Evolutionary conservation across 2,329 filamentous ascomycete species (phyloP), one percentile per base, ranked within the genome.

Genomic region (Lecanoromycetidae sp.): DNA sequence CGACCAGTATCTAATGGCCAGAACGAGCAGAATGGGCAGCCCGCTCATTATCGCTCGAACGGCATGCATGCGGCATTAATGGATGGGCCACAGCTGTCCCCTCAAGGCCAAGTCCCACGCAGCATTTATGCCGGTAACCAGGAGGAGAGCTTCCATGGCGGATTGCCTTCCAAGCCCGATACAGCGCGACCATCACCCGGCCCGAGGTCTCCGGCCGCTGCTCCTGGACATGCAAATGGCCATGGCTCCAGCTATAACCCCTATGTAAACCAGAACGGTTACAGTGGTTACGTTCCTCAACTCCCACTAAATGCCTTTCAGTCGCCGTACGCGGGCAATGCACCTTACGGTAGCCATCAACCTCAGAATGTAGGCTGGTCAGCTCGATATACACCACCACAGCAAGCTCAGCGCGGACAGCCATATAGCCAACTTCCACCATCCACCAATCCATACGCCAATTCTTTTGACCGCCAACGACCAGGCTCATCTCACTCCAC

Each of bases 51-150:
- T n/a, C n/a, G n/a, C n/a, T n/a, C n/a, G n/a, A n/a, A n/a, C n/a
- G n/a, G 44, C 12, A 52, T 50, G 32, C 50, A 50, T 44, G 37
- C 44, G 17, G 52, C 38, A 54, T 58, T 65, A 48, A 64, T 62
- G 44, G 64, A 65, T 52, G 67, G 67, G 4, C 66, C 67, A 4
- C 66, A 63, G 48, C 59, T 70, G 6, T 67, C 66, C 33, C 66
- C 68, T 15, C 64, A 66, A 17, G 66, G 65, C 13, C 67, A 71
- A 52, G 33, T 42, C 15, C 45, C 37, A 35, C 45, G 20, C 7
- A 33, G 19, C 22, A 19, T 46, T 5, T 40, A 46, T 23, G 17
- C 47, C 20, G 29, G 20, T 13, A 48, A 37, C 5, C 34, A 29
- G 30, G 29, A 39, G 17, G 36, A 44, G 30, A 40, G 26, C 6